These are phyloP conservation scores for Piloderma croceum DNA, from an alignment of 768 basidiomycete species.

Conservation along the genomic window DNA sequence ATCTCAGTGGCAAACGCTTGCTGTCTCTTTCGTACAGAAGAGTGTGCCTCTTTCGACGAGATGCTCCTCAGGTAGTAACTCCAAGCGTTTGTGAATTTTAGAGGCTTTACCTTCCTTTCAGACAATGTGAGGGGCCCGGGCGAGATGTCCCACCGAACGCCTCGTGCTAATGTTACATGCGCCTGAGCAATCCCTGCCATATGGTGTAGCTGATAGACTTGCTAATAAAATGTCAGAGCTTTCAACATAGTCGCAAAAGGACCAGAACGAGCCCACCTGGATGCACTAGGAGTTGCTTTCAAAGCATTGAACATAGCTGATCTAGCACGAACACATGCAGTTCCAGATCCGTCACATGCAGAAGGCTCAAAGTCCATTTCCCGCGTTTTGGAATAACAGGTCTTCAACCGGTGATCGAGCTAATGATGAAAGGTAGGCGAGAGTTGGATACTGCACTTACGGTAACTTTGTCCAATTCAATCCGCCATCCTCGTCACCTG, in stretches of 20 bases:
- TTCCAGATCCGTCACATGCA: conserved; percentile 54
- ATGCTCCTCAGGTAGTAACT: conserved; percentile 95
- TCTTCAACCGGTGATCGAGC: conserved; percentile 29
- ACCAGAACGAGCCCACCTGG: conserved; percentile 50
- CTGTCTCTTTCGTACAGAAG: conserved; percentile 66
- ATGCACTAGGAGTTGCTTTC: conserved; percentile 63
- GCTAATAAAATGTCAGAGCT: conserved; percentile 33
- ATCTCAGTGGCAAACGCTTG: conserved; percentile 85
- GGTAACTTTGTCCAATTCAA: conserved; percentile 80
- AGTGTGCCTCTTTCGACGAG: conserved; percentile 86
- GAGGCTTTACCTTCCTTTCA: conserved; percentile 27
- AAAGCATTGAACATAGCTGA: conserved; percentile 86
- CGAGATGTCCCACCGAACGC: conserved; percentile 84
- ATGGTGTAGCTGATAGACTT: conserved; percentile 76
- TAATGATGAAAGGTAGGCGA: conserved; percentile 2
- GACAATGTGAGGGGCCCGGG: conserved; percentile 44
- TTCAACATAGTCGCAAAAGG: conserved; percentile 2
- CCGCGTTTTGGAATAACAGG: conserved; percentile 91
- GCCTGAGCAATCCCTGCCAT: conserved; percentile 65
- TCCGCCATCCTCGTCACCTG: conserved; percentile 69
- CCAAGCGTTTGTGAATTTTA: conserved; percentile 60
- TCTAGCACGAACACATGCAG: conserved; percentile 74
- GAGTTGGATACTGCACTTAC: conserved; percentile 31
- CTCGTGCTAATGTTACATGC: conserved; percentile 66
- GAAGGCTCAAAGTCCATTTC: conserved; percentile 97